Evolutionary conservation across 2,329 filamentous ascomycete species (phyloP).

Genomic region (Fusarium heterosporum): DNA sequence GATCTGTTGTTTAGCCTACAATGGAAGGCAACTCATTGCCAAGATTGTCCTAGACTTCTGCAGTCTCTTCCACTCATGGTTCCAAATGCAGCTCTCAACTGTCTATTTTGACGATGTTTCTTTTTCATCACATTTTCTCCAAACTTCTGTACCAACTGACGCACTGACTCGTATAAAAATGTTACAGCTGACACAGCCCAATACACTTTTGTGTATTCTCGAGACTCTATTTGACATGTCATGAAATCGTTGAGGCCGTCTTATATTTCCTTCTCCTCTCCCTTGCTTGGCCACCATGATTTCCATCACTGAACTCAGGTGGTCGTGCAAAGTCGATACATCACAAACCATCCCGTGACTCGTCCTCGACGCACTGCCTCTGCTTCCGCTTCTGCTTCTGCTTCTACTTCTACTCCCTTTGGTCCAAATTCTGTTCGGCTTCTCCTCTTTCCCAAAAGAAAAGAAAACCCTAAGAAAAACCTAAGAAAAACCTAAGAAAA

Average conservation of each 20-base stretch:
- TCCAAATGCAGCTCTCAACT: conserved; percentile 15
- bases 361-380: conserved; percentile 2
- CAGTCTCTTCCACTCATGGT: conserved; percentile 9
- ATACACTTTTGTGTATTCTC: background rate
- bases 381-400: background rate
- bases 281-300: background rate
- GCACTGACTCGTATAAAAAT: conserved; percentile 6
- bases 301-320: background rate
- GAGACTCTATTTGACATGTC: conserved; percentile 17
- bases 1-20: background rate
- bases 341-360: conserved; percentile 34
- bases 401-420: conserved; percentile 11
- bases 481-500: background rate
- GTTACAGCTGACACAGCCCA: background rate
- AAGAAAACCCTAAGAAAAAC: no score
- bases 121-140: conserved; percentile 1
- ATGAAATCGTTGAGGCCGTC: conserved; percentile 6
- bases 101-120: background rate
- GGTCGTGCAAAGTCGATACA: conserved; percentile 32
- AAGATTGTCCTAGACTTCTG: background rate
- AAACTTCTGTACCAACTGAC: background rate
- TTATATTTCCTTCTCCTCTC: background rate
- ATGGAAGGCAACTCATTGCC: background rate
- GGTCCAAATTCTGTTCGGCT: background rate
- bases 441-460: background rate